Conservation (phyloP, 768 basidiomycete species). For the Xerocomus brunneocitrinus region DNA sequence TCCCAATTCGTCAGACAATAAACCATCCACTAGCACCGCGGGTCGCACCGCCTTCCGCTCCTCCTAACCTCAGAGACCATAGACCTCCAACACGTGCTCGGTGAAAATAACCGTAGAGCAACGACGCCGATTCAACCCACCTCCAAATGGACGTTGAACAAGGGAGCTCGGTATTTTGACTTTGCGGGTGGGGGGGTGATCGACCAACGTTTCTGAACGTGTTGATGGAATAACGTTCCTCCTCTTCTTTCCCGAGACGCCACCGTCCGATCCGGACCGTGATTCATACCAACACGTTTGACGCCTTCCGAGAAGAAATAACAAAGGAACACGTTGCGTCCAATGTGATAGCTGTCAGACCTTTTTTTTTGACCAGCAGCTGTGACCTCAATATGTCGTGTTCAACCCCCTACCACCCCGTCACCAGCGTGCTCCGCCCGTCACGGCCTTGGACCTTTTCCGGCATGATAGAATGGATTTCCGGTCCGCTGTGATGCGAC, state of each 20-base stretch:
- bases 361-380: conserved; percentile 6
- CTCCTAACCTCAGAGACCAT: not conserved
- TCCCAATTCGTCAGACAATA: conserved; percentile 10
- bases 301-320: not conserved
- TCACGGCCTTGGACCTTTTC: not conserved
- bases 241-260: not conserved
- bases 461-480: not conserved
- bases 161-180: not conserved
- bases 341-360: conserved; percentile 17
- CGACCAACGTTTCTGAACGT: conserved; percentile 6
- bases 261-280: not conserved
- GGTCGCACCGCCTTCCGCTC: not conserved
- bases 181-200: not conserved
- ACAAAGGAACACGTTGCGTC: conserved; percentile 13
- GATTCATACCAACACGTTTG: conserved; percentile 2
- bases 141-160: not conserved
- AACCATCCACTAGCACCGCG: conserved; percentile 1
- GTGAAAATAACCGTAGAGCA: conserved; percentile 7
- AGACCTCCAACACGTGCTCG: conserved; percentile 12
- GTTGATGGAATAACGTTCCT: conserved; percentile 4
- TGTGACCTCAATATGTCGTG: conserved; percentile 7
- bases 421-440: not conserved
- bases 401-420: not conserved
- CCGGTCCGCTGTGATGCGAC: not conserved
- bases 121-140: not conserved